A percentile compares a stretch with the other conserved stretches of the same genome.
phyloP scores from a whole-genome alignment of 352 stramenopile species.

The Phytophthora sojae region DNA sequence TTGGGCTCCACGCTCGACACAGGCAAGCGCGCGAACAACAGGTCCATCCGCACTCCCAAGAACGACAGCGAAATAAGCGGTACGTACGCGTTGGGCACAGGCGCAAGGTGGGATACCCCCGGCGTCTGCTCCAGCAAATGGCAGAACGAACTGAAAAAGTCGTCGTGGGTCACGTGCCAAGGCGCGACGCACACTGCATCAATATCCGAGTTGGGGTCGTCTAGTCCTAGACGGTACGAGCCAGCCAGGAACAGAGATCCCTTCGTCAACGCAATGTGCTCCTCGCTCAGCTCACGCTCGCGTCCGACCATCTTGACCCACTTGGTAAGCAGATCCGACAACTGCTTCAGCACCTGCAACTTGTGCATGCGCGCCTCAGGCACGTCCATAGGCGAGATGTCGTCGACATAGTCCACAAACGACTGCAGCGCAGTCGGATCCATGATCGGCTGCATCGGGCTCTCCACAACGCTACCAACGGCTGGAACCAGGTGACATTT shows the following conservation, averaged over 20 bases:
- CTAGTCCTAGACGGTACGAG: slow-evolving; percentile 86
- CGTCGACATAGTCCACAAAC: slow-evolving; percentile 66
- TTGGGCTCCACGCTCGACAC: slow-evolving; percentile 68
- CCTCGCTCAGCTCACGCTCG: slow-evolving; percentile 68
- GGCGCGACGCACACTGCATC: slow-evolving; percentile 86
- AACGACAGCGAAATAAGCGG: slow-evolving; percentile 93
- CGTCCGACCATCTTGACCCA: slow-evolving; percentile 84
- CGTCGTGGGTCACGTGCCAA: slow-evolving; percentile 82
- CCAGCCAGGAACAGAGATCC: slow-evolving; percentile 85
- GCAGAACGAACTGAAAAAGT: slow-evolving; percentile 89
- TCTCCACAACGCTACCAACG: slow-evolving; percentile 70
- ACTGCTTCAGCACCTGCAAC: slow-evolving; percentile 67
- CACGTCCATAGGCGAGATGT: slow-evolving; percentile 61
- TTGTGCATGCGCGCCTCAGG: slow-evolving; percentile 66
- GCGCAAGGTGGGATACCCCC: slow-evolving; percentile 77
- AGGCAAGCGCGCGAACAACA: slow-evolving; percentile 90
- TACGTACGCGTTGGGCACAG: slow-evolving; percentile 92
- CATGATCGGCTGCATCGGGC: slow-evolving; percentile 42
- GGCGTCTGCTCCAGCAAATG: slow-evolving; percentile 64
- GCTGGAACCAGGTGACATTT: slow-evolving; percentile 82
- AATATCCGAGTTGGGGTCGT: slow-evolving; percentile 87
- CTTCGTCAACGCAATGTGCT: slow-evolving; percentile 78
- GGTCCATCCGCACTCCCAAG: slow-evolving; percentile 89
- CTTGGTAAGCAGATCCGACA: slow-evolving; percentile 76
- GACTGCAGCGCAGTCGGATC: slow-evolving; percentile 42